Conservation (phyloP, 2,329 filamentous ascomycete species). For the Trichoderma guizhouense region DNA sequence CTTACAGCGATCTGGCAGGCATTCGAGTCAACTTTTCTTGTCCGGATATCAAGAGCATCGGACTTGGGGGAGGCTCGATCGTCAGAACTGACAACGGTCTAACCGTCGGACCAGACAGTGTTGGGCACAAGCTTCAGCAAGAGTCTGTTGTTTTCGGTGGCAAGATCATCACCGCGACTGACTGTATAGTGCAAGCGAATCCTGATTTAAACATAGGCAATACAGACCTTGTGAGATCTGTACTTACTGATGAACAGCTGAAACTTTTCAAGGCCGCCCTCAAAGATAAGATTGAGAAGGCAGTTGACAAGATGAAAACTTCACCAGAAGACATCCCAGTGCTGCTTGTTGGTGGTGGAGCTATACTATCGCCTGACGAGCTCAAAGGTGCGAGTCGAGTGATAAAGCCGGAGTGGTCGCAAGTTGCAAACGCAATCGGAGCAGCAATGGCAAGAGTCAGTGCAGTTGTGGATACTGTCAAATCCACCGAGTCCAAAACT, state of each 20-base stretch:
- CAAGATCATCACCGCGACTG: slow-evolving; percentile 55
- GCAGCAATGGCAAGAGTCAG: slow-evolving; percentile 61
- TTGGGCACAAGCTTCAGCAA: slow-evolving; percentile 53
- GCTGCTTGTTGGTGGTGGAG: slow-evolving; percentile 61
- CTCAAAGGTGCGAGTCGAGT: slow-evolving; percentile 55
- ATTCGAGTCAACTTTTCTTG: slow-evolving; percentile 60
- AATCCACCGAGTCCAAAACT: slow-evolving; percentile 44
- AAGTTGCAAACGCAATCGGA: slow-evolving; percentile 63
- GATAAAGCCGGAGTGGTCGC: slow-evolving; percentile 54
- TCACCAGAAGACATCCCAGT: slow-evolving; percentile 58
- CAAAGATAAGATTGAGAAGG: slow-evolving; percentile 50
- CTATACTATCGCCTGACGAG: slow-evolving; percentile 54
- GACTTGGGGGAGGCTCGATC: slow-evolving; percentile 57
- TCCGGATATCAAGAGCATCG: slow-evolving; percentile 58
- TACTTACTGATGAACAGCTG: slow-evolving; percentile 34
- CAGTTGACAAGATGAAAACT: slow-evolving; percentile 61
- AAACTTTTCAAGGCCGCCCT: slow-evolving; percentile 39
- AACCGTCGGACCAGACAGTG: slow-evolving; percentile 59
- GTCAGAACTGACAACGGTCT: slow-evolving; percentile 40
- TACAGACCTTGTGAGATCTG: slow-evolving; percentile 32
- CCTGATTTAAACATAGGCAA: slow-evolving; percentile 41
- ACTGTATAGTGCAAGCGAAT: slow-evolving; percentile 43
- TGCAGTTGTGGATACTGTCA: slow-evolving; percentile 49
- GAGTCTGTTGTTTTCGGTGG: slow-evolving; percentile 58
- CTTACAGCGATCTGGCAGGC: slow-evolving; percentile 60